Evolutionary conservation across 352 stramenopile genomes (phyloP), one percentile per base, ranked within the genome.

Genomic region (Phytophthora colocasiae): DNA sequence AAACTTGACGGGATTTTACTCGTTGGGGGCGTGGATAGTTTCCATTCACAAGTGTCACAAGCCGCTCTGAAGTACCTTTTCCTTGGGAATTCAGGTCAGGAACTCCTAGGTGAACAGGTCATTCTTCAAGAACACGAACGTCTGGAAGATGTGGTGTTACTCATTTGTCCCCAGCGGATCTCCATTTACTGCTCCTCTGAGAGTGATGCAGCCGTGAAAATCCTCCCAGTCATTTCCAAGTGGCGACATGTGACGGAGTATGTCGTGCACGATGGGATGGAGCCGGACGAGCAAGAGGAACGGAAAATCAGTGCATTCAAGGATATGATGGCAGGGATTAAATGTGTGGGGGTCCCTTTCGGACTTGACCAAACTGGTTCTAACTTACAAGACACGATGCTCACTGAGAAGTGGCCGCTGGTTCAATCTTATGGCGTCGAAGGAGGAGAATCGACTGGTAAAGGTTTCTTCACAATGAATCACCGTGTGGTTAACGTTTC

Each of bases 381-480:
- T 0, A 83, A 90, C 38, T 36, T 89, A 0, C 40, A 73, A 2
- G 83, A 93, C 22, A 24, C 47, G 0, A 91, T 91, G 81, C 36
- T 89, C 8, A 69, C 77, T 0, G 86, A 94, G 51, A 91, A 90
- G 41, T 92, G 86, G 86, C 86, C 86, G 15, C 60, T 94, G 8
- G 66, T 94, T 19, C 86, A 94, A 61, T 85, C 82, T 0, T 94
- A 83, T 40, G 86, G 77, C 0, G 58, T 92, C 2, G 84, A 93
- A 44, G 64, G 70, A 10, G 63, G 75, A 3, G 68, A 58, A 3
- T 66, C 48, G 0, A 63, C 63, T 7, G 61, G 45, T 4, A 81
- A 76, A 39, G 86, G 86, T 0, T 94, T 94, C 67, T 89, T 94
- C 58, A 91, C 83, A 0, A 94, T 91, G 83, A 83, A 88, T 60